Conservation (phyloP, 1,284 basidiomycete species). For the Coriolopsis trogii region DNA sequence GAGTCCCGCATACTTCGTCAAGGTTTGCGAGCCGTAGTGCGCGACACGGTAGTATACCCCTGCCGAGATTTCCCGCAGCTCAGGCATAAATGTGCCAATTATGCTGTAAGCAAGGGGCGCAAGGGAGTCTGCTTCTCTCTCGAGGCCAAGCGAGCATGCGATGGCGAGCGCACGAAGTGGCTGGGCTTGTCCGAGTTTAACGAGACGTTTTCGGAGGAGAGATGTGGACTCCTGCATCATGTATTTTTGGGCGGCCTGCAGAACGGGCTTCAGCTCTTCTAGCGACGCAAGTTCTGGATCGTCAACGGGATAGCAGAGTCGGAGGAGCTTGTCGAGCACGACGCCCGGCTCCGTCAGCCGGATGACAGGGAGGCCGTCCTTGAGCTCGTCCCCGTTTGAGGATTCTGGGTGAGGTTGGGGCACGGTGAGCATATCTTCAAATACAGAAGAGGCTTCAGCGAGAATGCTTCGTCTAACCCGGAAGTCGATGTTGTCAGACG, state of each 20-base stretch:
- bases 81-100: slow-evolving; percentile 13
- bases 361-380: slow-evolving; percentile 18
- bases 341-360: slow-evolving; percentile 12
- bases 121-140: slow-evolving; percentile 14
- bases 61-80: slow-evolving; percentile 17
- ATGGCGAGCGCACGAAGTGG: slow-evolving; percentile 37
- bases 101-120: slow-evolving; percentile 15
- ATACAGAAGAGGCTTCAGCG: slow-evolving; percentile 22
- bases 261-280: slow-evolving; percentile 16
- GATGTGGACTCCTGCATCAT: slow-evolving; percentile 19
- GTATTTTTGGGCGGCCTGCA: slow-evolving; percentile 22
- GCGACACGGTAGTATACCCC: slow-evolving; percentile 20
- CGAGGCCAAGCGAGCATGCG: slow-evolving; percentile 33
- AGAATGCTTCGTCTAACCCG: slow-evolving; percentile 20
- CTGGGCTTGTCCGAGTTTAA: slow-evolving; percentile 24
- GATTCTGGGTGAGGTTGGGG: slow-evolving; percentile 15
- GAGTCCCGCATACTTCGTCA: not conserved
- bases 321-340: slow-evolving; percentile 16
- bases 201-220: slow-evolving; percentile 19
- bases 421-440: slow-evolving; percentile 25
- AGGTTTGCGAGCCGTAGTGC: slow-evolving; percentile 12
- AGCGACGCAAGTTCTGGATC: slow-evolving; percentile 23
- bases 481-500: slow-evolving; percentile 26
- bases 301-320: slow-evolving; percentile 21
- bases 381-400: slow-evolving; percentile 5